Evolutionary conservation across 345 rosid species (phyloP), one percentile per base, ranked within the genome.

Genomic region (sweet orange (Citrus sinensis)): DNA sequence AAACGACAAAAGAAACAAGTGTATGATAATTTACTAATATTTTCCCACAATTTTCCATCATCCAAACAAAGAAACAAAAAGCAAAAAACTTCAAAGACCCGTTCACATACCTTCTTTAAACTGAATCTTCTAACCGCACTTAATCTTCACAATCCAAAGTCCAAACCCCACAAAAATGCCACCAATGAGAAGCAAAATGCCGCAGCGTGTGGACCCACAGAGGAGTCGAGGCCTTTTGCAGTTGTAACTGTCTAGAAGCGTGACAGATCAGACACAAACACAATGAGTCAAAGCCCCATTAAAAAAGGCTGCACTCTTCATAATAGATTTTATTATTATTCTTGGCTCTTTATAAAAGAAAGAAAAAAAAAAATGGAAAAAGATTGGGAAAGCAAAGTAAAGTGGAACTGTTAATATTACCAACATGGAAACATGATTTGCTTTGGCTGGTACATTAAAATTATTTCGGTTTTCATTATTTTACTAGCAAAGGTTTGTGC

Each of bases 51-150:
- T 9, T 75, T 49, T 61, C 42, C 78, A 49, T 29, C 49, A 32
- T 65, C 51, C 63, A 32, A 76, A 35, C 55, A 67, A 30, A 51
- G 40, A 76, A 49, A 59, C 14, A 60, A 63, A 74, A 63, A 10
- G 63, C 55, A 67, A 76, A 19, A 66, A 54, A 66, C 40, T 34
- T 22, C 10, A 32, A 76, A 32, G 71, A 76, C 66, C 71, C 46
- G 54, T n/a, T n/a, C 62, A 46, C 65, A 22, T 40, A 75, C 78
- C 70, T 63, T 25, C 30, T 14, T 66, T 16, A 51, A 42, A 42
- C 71, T 32, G 34, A 62, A 46, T n/a, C 19, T 27, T 17, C 72
- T 67, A 37, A 54, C 72, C 24, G 17, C 9, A 65, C 34, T 6
- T 66, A 56, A 14, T 6, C 42, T 49, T 70, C 2, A 9, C 58